Evolutionary conservation across 2,329 filamentous ascomycete species (phyloP).

Genomic region (Apiospora pterosperma): DNA sequence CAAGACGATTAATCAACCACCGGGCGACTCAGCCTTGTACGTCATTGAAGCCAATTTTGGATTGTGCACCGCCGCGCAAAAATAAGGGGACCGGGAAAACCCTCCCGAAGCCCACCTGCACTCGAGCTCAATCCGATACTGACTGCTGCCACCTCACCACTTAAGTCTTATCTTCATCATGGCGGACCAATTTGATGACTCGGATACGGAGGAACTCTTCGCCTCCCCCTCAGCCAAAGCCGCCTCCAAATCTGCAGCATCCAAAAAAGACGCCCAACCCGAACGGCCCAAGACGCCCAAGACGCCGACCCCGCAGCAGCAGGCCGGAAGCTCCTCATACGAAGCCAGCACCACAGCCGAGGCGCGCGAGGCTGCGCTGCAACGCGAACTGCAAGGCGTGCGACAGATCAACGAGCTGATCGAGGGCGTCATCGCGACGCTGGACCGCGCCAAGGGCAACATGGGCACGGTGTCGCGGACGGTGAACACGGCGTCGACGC

Average conservation of each 20-base stretch:
- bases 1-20: background rate
- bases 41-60: background rate
- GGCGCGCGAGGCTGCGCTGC: slow-evolving; percentile 69
- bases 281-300: slow-evolving; percentile 41
- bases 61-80: background rate
- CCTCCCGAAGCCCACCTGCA: background rate
- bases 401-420: slow-evolving; percentile 85
- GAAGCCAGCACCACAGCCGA: slow-evolving; percentile 59
- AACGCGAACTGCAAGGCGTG: slow-evolving; percentile 77
- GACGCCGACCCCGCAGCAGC: slow-evolving; percentile 43
- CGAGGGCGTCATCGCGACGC: slow-evolving; percentile 69
- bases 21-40: background rate
- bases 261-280: slow-evolving; percentile 17
- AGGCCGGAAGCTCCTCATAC: slow-evolving; percentile 27
- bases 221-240: slow-evolving; percentile 37
- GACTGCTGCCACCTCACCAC: background rate
- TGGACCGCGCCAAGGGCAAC: slow-evolving; percentile 70
- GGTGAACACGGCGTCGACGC: slow-evolving; percentile 79
- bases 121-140: background rate
- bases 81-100: background rate
- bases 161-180: slow-evolving; percentile 4
- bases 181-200: slow-evolving; percentile 35
- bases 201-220: slow-evolving; percentile 46
- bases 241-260: slow-evolving; percentile 16
- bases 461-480: slow-evolving; percentile 87